Evolutionary conservation across 2,329 filamentous ascomycete species (phyloP).

Genomic region (Aplosporella prunicola): DNA sequence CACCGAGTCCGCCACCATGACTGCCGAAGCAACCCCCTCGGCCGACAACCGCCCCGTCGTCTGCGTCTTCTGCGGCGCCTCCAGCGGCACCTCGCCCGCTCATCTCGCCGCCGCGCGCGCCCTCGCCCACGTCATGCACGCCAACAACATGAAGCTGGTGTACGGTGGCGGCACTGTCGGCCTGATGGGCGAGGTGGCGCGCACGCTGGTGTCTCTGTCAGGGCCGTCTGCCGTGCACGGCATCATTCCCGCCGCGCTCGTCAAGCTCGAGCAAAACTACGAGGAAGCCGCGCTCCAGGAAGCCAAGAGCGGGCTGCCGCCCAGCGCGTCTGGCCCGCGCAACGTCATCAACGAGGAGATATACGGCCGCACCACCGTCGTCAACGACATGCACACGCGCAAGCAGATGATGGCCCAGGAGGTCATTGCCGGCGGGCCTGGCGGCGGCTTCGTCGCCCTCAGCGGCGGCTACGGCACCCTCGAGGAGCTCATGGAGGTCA

Average conservation of each 20-base stretch:
- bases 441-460: slow-evolving; percentile 81
- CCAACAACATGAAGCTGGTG: slow-evolving; percentile 70
- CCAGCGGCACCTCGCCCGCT: slow-evolving; percentile 58
- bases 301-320: slow-evolving; percentile 4
- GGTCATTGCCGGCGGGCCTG: slow-evolving; percentile 70
- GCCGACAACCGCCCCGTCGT: slow-evolving; percentile 51
- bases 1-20: neutral
- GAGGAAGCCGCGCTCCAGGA: slow-evolving; percentile 38
- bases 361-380: slow-evolving; percentile 80
- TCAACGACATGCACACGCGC: slow-evolving; percentile 90
- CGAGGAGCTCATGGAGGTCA: slow-evolving; percentile 87
- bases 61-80: slow-evolving; percentile 91
- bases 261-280: slow-evolving; percentile 64
- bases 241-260: slow-evolving; percentile 80
- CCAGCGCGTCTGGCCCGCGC: slow-evolving; percentile 32
- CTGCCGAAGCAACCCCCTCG: slow-evolving; percentile 8
- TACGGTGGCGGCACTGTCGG: slow-evolving; percentile 93
- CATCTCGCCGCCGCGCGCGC: slow-evolving; percentile 71
- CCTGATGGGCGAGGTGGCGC: slow-evolving; percentile 89
- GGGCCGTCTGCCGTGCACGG: slow-evolving; percentile 81
- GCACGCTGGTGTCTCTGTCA: slow-evolving; percentile 71
- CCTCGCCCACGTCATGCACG: slow-evolving; percentile 65
- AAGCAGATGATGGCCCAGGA: slow-evolving; percentile 73
- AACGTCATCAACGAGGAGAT: slow-evolving; percentile 47
- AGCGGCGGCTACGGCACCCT: slow-evolving; percentile 88